Conservation (phyloP, 1,284 basidiomycete species). For the Trichosporon sp. region DNA sequence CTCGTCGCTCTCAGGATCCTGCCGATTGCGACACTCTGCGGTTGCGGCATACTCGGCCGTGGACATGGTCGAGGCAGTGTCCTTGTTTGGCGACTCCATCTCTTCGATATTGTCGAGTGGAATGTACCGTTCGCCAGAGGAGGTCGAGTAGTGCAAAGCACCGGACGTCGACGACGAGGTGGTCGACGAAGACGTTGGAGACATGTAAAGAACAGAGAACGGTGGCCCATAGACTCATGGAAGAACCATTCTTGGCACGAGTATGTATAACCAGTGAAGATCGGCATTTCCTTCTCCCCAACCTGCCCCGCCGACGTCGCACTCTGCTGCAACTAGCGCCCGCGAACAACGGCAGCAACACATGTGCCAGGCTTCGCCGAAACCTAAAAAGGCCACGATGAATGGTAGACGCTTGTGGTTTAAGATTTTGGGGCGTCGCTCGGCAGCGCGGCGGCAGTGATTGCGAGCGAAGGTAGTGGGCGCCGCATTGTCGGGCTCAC, state of each 20-base stretch:
- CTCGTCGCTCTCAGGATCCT: not conserved
- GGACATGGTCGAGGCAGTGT: not conserved
- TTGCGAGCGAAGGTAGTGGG: not conserved
- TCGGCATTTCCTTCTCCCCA: too few relatives aligned
- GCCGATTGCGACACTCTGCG: not conserved
- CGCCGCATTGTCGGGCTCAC: too few relatives aligned
- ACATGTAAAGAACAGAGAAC: not conserved
- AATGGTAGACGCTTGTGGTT: not conserved
- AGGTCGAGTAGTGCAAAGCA: not conserved
- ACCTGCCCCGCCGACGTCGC: too few relatives aligned
- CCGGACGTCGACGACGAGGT: not conserved
- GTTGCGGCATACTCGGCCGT: not conserved
- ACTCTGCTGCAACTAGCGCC: not conserved
- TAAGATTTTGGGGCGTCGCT: not conserved
- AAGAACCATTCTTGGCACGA: too few relatives aligned
- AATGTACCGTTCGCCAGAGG: not conserved
- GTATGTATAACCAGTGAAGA: too few relatives aligned
- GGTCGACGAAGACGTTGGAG: not conserved
- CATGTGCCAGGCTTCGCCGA: not conserved
- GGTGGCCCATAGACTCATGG: too few relatives aligned
- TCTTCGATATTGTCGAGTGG: not conserved
- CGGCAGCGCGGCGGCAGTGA: not conserved
- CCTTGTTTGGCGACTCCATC: not conserved
- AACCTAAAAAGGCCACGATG: not conserved
- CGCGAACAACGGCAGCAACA: not conserved